A percentile compares a stretch with the other conserved stretches of the same genome.
Conservation (phyloP, 2,329 filamentous ascomycete species). For the Didymella sp. region DNA sequence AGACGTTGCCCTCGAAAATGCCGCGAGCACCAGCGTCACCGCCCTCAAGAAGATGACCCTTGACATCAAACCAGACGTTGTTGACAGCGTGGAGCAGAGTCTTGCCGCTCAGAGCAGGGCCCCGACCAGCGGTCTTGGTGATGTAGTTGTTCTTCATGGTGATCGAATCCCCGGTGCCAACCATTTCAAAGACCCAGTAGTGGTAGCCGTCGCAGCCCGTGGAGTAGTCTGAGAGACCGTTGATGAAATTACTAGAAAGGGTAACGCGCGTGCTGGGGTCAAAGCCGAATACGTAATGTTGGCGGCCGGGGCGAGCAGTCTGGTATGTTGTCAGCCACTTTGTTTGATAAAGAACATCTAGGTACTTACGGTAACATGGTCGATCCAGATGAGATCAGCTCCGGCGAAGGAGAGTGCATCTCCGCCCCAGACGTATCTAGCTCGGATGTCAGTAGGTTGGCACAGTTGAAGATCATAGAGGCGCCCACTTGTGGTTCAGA, state of each 20-base stretch:
- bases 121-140: slow-evolving; percentile 23
- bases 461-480: too few species aligned
- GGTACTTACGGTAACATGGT: slow-evolving; percentile 27
- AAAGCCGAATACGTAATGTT: slow-evolving; percentile 23
- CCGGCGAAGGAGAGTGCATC: slow-evolving; percentile 46
- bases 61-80: slow-evolving; percentile 25
- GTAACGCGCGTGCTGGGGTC: slow-evolving; percentile 22
- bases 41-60: slow-evolving; percentile 26
- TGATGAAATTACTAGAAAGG: slow-evolving; percentile 28
- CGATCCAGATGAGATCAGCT: slow-evolving; percentile 44
- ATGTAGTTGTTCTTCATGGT: slow-evolving; percentile 30
- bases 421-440: slow-evolving; percentile 50
- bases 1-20: slow-evolving; percentile 28
- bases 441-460: too few species aligned
- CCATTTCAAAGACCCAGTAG: slow-evolving; percentile 30
- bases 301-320: slow-evolving; percentile 22
- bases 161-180: slow-evolving; percentile 26
- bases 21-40: slow-evolving; percentile 13
- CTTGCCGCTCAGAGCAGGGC: slow-evolving; percentile 22
- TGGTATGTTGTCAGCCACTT: background rate
- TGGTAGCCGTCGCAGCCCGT: slow-evolving; percentile 27
- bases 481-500: slow-evolving; percentile 47
- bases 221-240: slow-evolving; percentile 23
- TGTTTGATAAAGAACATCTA: background rate
- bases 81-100: slow-evolving; percentile 29